phyloP scores from a whole-genome alignment of 495 filamentous ascomycete genomes.

The Umbilicaria muhlenbergii region DNA sequence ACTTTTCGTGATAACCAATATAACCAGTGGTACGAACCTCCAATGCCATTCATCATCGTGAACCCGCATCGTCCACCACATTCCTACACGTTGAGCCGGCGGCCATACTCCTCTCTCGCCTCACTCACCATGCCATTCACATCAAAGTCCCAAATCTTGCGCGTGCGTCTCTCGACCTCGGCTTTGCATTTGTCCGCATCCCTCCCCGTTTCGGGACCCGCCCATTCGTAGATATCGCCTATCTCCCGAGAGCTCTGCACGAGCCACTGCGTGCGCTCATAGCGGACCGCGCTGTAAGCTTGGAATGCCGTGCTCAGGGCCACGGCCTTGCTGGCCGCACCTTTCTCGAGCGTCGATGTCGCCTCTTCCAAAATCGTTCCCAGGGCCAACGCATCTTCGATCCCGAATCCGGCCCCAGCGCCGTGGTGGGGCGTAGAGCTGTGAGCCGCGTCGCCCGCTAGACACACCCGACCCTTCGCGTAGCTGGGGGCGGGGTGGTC shows the following conservation, averaged over 20 bases:
- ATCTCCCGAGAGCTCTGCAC: constrained; percentile 18
- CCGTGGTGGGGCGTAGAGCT: constrained; percentile 33
- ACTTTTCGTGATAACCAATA: too few species aligned
- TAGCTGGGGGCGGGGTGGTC: constrained; percentile 28
- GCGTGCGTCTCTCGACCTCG: constrained; percentile 15
- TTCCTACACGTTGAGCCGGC: too few species aligned
- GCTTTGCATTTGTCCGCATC: constrained; percentile 18
- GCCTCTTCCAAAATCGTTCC: too few species aligned
- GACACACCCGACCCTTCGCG: constrained; percentile 20
- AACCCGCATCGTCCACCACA: too few species aligned
- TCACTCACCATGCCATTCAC: constrained; percentile 11
- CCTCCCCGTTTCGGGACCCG: constrained; percentile 8
- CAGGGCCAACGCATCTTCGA: constrained; percentile 36
- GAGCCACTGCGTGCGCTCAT: constrained; percentile 19
- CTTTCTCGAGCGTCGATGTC: constrained; percentile 23
- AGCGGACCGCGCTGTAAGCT: constrained; percentile 17
- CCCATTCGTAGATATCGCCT: constrained; percentile 19
- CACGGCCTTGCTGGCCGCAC: constrained; percentile 1
- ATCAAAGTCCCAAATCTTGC: constrained; percentile 22
- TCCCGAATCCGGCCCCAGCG: constrained; percentile 36
- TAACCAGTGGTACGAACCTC: too few species aligned
- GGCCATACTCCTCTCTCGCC: too few species aligned
- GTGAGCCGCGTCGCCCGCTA: constrained; percentile 36
- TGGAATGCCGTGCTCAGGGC: constrained; percentile 17
- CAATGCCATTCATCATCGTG: too few species aligned